phyloP scores from a whole-genome alignment of 257 asterid species.

The Solanum neorickii region DNA sequence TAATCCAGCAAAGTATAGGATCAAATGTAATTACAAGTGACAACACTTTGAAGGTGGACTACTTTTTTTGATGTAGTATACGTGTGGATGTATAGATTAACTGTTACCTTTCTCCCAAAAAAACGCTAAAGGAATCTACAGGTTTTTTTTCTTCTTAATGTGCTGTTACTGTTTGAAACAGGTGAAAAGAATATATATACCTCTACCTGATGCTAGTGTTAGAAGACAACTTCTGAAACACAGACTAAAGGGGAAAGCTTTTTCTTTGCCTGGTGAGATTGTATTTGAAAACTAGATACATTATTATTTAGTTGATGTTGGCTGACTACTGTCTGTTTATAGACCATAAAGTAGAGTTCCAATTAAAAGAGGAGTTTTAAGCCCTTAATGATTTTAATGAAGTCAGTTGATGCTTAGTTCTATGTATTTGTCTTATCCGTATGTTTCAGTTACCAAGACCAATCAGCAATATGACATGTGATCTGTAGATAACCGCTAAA shows the following conservation, averaged over 20 bases:
- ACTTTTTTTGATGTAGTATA: neutral
- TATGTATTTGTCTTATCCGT: neutral
- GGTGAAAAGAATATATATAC: conserved; percentile 97
- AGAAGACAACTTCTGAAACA: conserved; percentile 76
- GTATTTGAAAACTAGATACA: neutral
- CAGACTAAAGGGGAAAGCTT: conserved; percentile 77
- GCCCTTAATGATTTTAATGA: neutral
- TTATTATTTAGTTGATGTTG: neutral
- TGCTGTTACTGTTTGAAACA: conserved; percentile 15
- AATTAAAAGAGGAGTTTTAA: neutral
- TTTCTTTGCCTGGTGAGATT: conserved; percentile 79
- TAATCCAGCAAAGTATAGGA: neutral
- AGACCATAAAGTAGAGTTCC: neutral
- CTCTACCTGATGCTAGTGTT: conserved; percentile 82
- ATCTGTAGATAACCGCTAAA: neutral
- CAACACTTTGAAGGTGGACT: neutral
- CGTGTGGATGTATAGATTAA: neutral
- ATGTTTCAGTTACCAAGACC: neutral
- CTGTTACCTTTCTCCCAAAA: neutral
- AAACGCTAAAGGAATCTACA: neutral
- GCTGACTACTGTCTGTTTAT: neutral
- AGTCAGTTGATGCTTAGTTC: neutral
- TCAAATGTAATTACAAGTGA: neutral
- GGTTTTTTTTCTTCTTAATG: neutral
- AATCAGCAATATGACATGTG: neutral